Evolutionary conservation across 306 rosid species (phyloP).

Genomic region (Biancaea sappan): DNA sequence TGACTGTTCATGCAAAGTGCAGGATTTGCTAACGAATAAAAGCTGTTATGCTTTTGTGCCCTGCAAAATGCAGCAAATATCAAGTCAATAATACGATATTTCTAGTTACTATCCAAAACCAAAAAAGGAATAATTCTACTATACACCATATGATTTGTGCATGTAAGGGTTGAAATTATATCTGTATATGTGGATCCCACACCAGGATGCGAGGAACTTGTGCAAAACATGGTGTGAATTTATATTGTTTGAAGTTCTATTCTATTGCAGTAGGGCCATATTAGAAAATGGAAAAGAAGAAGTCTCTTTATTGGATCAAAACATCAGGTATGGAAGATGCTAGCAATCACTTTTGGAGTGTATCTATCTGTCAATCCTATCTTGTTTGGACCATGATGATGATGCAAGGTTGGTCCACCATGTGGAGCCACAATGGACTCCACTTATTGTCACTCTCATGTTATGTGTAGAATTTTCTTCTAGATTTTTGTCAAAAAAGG

Average conservation of each 20-base stretch:
- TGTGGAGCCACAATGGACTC: slow-evolving; percentile 36
- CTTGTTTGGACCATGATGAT: slow-evolving; percentile 36
- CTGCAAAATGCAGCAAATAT: slow-evolving; percentile 18
- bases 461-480: slow-evolving; percentile 4
- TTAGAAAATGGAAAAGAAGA: neutral
- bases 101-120: too few species aligned
- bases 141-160: too few species aligned
- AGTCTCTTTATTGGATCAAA: slow-evolving; percentile 15
- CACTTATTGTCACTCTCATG: slow-evolving; percentile 30
- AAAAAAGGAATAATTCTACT: neutral
- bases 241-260: neutral
- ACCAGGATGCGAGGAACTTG: too few species aligned
- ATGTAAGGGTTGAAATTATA: too few species aligned
- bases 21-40: slow-evolving; percentile 17
- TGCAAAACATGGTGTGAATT: neutral
- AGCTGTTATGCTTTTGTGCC: neutral
- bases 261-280: neutral
- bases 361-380: slow-evolving; percentile 43
- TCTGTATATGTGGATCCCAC: too few species aligned
- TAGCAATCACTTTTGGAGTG: slow-evolving; percentile 31
- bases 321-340: slow-evolving; percentile 7
- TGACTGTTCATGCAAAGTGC: neutral
- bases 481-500: slow-evolving; percentile 5
- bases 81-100: neutral
- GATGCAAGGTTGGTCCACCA: slow-evolving; percentile 37